A percentile compares a stretch with the other conserved stretches of the same genome.
These are phyloP conservation scores for Ceratocystis destructans DNA, from an alignment of 2,329 filamentous ascomycete species.

Conservation along the genomic window DNA sequence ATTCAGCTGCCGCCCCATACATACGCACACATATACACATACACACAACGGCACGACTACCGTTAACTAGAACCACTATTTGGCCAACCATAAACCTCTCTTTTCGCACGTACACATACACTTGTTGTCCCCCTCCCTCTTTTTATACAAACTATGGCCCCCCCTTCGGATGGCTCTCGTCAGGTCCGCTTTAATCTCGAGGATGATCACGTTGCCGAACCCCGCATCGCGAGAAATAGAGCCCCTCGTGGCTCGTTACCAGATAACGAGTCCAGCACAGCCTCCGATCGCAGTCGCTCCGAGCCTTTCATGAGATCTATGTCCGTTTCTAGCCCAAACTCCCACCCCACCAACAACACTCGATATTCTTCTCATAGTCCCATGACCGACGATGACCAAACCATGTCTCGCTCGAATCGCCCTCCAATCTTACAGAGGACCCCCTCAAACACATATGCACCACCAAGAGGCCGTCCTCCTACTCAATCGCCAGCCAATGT, in stretches of 20 bases:
- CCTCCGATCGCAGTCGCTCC: not conserved
- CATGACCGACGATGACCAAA: slow-evolving; percentile 6
- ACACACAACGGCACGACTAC: not conserved
- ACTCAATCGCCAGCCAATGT: not conserved
- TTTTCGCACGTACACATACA: not conserved
- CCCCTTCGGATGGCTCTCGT: not conserved
- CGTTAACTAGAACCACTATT: not conserved
- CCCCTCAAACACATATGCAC: slow-evolving; percentile 68
- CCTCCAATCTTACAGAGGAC: slow-evolving; percentile 50
- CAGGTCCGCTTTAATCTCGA: slow-evolving; percentile 14
- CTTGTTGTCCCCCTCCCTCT: not conserved
- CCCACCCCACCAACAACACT: slow-evolving; percentile 1
- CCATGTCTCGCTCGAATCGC: slow-evolving; percentile 37
- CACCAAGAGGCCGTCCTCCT: slow-evolving; percentile 23
- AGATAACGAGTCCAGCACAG: slow-evolving; percentile 2
- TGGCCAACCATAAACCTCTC: not conserved
- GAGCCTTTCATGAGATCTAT: slow-evolving; percentile 1
- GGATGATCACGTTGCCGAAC: not conserved
- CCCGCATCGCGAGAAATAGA: not conserved
- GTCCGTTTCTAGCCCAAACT: slow-evolving; percentile 9
- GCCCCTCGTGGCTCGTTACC: not conserved
- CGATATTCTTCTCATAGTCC: slow-evolving; percentile 6
- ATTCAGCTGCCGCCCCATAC: not conserved
- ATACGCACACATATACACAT: not conserved
- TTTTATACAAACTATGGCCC: not conserved